phyloP scores from a whole-genome alignment of 306 rosid genomes.

The Phaseolus lunatus region DNA sequence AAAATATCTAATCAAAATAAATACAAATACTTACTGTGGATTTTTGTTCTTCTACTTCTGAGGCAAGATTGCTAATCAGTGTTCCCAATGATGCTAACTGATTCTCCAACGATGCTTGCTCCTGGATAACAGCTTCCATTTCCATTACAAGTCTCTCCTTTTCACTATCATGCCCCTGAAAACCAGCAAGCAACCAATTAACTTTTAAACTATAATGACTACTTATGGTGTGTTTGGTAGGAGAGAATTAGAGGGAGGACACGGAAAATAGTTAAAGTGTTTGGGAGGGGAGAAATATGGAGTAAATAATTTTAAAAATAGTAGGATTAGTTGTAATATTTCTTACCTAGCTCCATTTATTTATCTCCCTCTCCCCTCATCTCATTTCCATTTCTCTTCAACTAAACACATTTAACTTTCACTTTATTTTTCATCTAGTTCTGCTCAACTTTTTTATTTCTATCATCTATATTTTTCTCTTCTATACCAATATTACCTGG shows the following conservation, averaged over 20 bases:
- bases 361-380: too few relatives aligned
- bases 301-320: too few relatives aligned
- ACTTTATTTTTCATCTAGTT: too few relatives aligned
- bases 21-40: constrained; percentile 54
- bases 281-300: not conserved
- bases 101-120: constrained; percentile 71
- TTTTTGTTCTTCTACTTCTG: constrained; percentile 77
- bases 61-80: constrained; percentile 60
- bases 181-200: constrained; percentile 43
- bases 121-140: constrained; percentile 86
- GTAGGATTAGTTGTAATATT: not conserved
- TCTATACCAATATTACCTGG: not conserved
- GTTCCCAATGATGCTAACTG: constrained; percentile 67
- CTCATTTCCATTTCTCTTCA: not conserved
- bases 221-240: not conserved
- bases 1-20: constrained; percentile 35
- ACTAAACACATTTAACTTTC: too few relatives aligned
- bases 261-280: not conserved
- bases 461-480: too few relatives aligned
- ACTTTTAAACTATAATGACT: constrained; percentile 24
- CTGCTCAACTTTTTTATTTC: too few relatives aligned
- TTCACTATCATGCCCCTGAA: constrained; percentile 91
- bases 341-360: not conserved
- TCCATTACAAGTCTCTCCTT: constrained; percentile 95
- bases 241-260: not conserved